Evolutionary conservation across 2,329 filamentous ascomycete genomes (phyloP), one percentile per base, ranked within the genome.

Genomic region (Lasiodiplodia gonubiensis): DNA sequence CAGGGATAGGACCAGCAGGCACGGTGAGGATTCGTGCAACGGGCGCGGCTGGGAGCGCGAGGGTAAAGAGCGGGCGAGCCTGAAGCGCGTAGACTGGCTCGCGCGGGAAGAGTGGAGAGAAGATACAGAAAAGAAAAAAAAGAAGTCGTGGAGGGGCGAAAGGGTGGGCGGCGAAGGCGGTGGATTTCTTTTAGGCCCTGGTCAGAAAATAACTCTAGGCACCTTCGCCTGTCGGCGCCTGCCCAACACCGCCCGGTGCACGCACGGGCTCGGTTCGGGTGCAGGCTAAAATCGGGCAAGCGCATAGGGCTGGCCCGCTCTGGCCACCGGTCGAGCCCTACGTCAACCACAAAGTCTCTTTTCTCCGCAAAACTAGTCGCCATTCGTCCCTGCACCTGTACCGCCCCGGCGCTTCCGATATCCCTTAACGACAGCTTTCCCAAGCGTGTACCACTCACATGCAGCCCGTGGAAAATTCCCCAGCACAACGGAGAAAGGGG

Each of bases 161-260:
- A 59, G 51, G 64, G 52, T 54, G 64, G 53, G 53, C 16, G 64
- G 53, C 64, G 53, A 23, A 37, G 35, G 53, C 64, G 53, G 51
- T 55, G 53, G 64, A 63, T 63, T 51, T 63, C 59, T 63, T 63
- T 63, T 63, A 48, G 59, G 59, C 59, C 59, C 59, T 35, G 59
- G 59, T 25, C 49, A 65, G 39, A 65, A 65, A 65, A 65, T 53
- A 54, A 51, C 33, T 42, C n/a, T 63, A 27, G 57, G 39, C 30
- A 33, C 30, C 30, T 33, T 33, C 30, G 30, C 30, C 39, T 61
- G 57, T 60, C 57, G 57, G 57, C 39, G 42, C 57, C 39, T 48
- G 55, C 57, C 57, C 57, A 61, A 61, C 57, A 61, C 59, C 55
- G 59, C 46, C n/a, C 46, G 55, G 27, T 18, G 52, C 27, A 54